Evolutionary conservation across 1,139 yeast genomes (phyloP).

Genomic region (Kluyveromyces sp.): DNA sequence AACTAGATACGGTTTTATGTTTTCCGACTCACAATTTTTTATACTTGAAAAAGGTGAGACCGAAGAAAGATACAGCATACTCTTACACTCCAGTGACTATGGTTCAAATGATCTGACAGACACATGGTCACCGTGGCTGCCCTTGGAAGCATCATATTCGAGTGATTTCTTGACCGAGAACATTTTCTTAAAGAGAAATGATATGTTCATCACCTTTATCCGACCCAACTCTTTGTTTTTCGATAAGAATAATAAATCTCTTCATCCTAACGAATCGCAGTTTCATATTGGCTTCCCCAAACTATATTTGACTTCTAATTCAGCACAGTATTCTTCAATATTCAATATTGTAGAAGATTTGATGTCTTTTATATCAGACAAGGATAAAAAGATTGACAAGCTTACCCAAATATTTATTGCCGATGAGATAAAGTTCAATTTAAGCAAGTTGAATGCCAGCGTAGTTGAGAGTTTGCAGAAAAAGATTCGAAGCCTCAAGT

Average conservation of each 20-base stretch:
- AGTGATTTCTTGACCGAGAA: slow-evolving; percentile 48
- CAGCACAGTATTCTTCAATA: slow-evolving; percentile 64
- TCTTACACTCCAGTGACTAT: slow-evolving; percentile 36
- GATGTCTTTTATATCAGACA: slow-evolving; percentile 52
- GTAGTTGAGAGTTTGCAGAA: slow-evolving; percentile 27
- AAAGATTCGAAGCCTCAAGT: slow-evolving; percentile 25
- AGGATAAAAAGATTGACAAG: slow-evolving; percentile 50
- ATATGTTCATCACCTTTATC: slow-evolving; percentile 53
- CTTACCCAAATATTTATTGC: slow-evolving; percentile 48
- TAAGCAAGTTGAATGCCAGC: slow-evolving; percentile 32
- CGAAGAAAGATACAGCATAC: slow-evolving; percentile 33
- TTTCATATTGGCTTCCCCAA: slow-evolving; percentile 57
- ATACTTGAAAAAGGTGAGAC: slow-evolving; percentile 48
- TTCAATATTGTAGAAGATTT: slow-evolving; percentile 60
- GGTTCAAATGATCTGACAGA: slow-evolving; percentile 33
- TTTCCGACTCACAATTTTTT: slow-evolving; percentile 65
- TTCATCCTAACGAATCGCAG: slow-evolving; percentile 24
- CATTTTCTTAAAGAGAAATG: slow-evolving; percentile 55
- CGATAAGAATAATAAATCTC: slow-evolving; percentile 22
- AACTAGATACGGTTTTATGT: slow-evolving; percentile 58
- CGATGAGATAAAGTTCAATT: slow-evolving; percentile 30
- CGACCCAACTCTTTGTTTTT: slow-evolving; percentile 61
- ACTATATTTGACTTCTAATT: slow-evolving; percentile 61
- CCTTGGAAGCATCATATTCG: slow-evolving; percentile 65
- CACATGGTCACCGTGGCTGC: slow-evolving; percentile 79